A percentile compares a stretch with the other conserved stretches of the same genome.
phyloP scores from a whole-genome alignment of 2,329 filamentous ascomycete genomes.

The Claviceps arundinis region DNA sequence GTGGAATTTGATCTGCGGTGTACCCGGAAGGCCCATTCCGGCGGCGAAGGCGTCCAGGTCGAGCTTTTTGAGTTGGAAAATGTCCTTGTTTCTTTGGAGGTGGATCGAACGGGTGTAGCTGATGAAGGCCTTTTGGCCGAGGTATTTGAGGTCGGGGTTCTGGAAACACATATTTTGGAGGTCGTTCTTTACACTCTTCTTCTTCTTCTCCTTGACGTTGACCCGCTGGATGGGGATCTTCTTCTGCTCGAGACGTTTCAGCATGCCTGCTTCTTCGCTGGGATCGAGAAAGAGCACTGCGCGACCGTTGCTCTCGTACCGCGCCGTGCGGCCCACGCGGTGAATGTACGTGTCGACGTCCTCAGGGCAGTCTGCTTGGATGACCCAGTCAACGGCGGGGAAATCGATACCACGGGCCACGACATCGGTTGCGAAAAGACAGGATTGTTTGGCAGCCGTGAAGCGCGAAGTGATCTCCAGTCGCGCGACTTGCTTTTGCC shows the following conservation, averaged over 20 bases:
- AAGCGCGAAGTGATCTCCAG: slow-evolving; percentile 81
- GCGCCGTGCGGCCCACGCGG: slow-evolving; percentile 84
- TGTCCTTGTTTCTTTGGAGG: slow-evolving; percentile 79
- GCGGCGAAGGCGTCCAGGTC: slow-evolving; percentile 76
- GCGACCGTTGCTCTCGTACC: slow-evolving; percentile 75
- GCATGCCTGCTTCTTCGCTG: slow-evolving; percentile 84
- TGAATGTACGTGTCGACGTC: slow-evolving; percentile 98
- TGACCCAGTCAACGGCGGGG: slow-evolving; percentile 93
- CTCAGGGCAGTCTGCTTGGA: slow-evolving; percentile 95
- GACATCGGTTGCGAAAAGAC: slow-evolving; percentile 90
- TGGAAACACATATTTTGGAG: slow-evolving; percentile 94
- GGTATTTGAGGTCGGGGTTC: slow-evolving; percentile 82
- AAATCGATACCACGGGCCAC: slow-evolving; percentile 92
- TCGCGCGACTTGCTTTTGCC: slow-evolving; percentile 82
- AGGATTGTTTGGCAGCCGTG: slow-evolving; percentile 65
- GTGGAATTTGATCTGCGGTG: slow-evolving; percentile 84
- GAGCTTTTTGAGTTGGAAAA: slow-evolving; percentile 74
- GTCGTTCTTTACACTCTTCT: slow-evolving; percentile 70
- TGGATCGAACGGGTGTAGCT: slow-evolving; percentile 78
- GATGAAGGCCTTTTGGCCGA: slow-evolving; percentile 91
- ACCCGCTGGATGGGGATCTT: slow-evolving; percentile 82
- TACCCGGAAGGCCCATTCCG: slow-evolving; percentile 78
- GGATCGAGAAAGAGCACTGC: slow-evolving; percentile 88
- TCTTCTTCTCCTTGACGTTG: slow-evolving; percentile 79
- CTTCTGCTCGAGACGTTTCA: slow-evolving; percentile 71